Evolutionary conservation across 169 alveolate species (phyloP).

Genomic region (Plasmodium vivax): DNA sequence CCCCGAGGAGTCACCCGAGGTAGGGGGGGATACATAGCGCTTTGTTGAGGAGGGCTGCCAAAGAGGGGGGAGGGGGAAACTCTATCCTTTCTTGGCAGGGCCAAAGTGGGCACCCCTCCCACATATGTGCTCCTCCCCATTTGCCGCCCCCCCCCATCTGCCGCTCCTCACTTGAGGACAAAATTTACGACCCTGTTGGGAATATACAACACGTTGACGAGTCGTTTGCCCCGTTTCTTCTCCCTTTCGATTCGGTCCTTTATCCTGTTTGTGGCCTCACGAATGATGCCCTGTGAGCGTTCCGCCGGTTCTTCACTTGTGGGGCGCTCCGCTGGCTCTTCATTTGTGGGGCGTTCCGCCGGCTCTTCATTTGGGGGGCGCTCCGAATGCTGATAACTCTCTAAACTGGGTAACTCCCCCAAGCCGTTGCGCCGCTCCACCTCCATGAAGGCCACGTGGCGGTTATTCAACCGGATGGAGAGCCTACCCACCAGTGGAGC

Average conservation of each 20-base stretch:
- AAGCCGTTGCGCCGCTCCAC: not conserved
- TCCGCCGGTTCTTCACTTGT: not conserved
- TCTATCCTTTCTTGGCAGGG: not conserved
- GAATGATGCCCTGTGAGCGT: not conserved
- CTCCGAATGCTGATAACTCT: not conserved
- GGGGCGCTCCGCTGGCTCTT: not conserved
- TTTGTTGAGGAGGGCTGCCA: not conserved
- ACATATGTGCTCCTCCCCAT: not conserved
- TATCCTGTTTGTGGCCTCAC: slow-evolving; percentile 32
- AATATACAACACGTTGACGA: slow-evolving; percentile 39
- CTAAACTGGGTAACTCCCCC: not conserved
- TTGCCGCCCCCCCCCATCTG: not conserved
- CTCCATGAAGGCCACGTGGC: slow-evolving; percentile 36
- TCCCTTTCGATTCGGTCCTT: slow-evolving; percentile 20
- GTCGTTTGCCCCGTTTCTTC: slow-evolving; percentile 36
- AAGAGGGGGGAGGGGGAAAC: not conserved
- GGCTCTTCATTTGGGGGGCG: not conserved
- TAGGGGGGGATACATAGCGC: not conserved
- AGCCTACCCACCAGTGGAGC: not conserved
- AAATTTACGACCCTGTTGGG: slow-evolving; percentile 39
- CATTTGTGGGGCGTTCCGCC: not conserved
- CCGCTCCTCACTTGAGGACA: slow-evolving; percentile 1
- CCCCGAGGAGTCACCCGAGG: no score
- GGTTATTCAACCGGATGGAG: slow-evolving; percentile 36
- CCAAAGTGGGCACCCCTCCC: not conserved